Percentiles rank a stretch among this genome's conserved stretches.
These are phyloP conservation scores for Candida fluviatilis DNA, from an alignment of 805 yeast genomes.

Conservation along the genomic window DNA sequence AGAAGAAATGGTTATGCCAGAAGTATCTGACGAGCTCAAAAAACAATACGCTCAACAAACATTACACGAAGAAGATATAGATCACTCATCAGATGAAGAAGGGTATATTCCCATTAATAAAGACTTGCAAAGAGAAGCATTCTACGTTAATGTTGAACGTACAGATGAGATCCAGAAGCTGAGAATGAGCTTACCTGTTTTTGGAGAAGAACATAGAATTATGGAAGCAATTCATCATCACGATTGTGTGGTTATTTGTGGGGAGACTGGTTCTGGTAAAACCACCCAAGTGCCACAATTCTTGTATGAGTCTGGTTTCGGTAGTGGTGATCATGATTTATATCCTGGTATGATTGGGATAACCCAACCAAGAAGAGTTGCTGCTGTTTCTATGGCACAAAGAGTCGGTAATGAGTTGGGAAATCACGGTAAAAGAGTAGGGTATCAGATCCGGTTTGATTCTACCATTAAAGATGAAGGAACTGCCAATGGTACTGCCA, in stretches of 20 bases:
- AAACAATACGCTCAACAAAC: constrained; percentile 42
- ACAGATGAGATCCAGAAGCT: constrained; percentile 59
- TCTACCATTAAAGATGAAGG: constrained; percentile 54
- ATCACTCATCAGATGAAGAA: constrained; percentile 64
- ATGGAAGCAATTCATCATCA: constrained; percentile 96
- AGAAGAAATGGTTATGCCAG: constrained; percentile 43
- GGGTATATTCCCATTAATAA: constrained; percentile 56
- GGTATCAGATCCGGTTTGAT: constrained; percentile 81
- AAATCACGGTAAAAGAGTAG: constrained; percentile 63
- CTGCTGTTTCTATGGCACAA: constrained; percentile 86
- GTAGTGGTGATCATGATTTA: constrained; percentile 49
- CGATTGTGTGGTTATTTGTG: constrained; percentile 87
- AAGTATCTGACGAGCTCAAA: constrained; percentile 46
- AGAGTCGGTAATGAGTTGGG: constrained; percentile 79
- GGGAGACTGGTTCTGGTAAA: constrained; percentile 98
- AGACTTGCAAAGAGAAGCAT: constrained; percentile 51
- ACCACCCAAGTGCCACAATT: constrained; percentile 98
- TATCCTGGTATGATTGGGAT: constrained; percentile 92
- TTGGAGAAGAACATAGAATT: constrained; percentile 82
- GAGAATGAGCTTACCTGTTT: constrained; percentile 80
- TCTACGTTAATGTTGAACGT: constrained; percentile 65
- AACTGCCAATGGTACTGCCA: constrained; percentile 47
- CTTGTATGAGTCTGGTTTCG: constrained; percentile 88
- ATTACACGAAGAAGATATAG: constrained; percentile 66
- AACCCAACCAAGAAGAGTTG: constrained; percentile 94